These are phyloP conservation scores for Sisymbrium altissimum DNA, from an alignment of 345 rosid species.

Conservation along the genomic window DNA sequence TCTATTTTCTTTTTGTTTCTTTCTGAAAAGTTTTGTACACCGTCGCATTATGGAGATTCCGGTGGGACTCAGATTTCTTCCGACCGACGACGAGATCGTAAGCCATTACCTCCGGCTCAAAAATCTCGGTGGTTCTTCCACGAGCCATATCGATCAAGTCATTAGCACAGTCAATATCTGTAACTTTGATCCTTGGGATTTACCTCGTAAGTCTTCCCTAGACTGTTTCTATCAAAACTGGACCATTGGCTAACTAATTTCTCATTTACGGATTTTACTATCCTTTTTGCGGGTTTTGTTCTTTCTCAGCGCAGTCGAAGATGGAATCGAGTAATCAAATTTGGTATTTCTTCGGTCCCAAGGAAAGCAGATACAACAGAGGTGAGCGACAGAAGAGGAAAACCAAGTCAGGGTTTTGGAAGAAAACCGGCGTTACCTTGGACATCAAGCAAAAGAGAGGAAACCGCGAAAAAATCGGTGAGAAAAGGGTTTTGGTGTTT, in stretches of 20 bases:
- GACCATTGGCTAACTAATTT: too few species aligned
- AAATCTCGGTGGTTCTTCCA: conserved; percentile 12
- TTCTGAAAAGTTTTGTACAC: too few species aligned
- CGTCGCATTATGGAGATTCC: neutral
- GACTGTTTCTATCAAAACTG: too few species aligned
- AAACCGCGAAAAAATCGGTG: conserved; percentile 29
- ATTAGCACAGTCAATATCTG: conserved; percentile 41
- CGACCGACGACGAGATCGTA: conserved; percentile 45
- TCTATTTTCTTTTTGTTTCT: too few species aligned
- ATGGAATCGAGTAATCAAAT: conserved; percentile 13
- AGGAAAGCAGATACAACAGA: conserved; percentile 22
- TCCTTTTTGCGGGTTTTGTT: too few species aligned
- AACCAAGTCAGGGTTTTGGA: conserved; percentile 50
- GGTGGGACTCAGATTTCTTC: conserved; percentile 44
- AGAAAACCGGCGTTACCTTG: conserved; percentile 40
- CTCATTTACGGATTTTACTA: neutral
- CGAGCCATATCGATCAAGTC: neutral
- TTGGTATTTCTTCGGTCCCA: conserved; percentile 43
- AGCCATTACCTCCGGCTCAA: conserved; percentile 33
- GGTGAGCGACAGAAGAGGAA: conserved; percentile 27
- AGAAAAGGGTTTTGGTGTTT: conserved; percentile 45
- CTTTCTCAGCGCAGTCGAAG: neutral
- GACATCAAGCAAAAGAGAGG: conserved; percentile 3
- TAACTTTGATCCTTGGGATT: conserved; percentile 48
- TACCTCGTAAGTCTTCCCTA: conserved; percentile 31